Conservation (phyloP, 352 stramenopile genomes). For the Phytophthora chlamydospora region DNA sequence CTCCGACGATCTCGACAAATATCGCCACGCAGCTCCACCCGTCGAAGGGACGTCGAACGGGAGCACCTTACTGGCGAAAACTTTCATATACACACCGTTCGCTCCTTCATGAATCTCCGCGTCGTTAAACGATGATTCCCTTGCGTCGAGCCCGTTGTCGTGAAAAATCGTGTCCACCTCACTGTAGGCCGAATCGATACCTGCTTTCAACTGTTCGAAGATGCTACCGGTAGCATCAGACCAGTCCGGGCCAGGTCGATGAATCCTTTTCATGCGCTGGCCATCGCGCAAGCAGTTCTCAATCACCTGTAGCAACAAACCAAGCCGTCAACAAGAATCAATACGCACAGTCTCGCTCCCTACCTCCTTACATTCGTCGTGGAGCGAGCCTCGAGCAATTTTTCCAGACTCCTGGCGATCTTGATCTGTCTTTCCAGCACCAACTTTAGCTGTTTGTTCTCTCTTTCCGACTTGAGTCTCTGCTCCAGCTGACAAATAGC, state of each 20-base stretch:
- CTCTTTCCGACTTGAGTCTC: conserved; percentile 54
- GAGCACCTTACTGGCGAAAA: conserved; percentile 57
- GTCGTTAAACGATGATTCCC: conserved; percentile 43
- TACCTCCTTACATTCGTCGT: conserved; percentile 34
- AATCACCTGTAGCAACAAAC: conserved; percentile 27
- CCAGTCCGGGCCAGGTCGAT: conserved; percentile 27
- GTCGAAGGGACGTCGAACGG: conserved; percentile 51
- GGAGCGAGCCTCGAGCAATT: conserved; percentile 42
- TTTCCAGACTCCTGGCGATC: conserved; percentile 63
- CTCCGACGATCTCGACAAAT: conserved; percentile 52
- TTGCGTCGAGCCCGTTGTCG: conserved; percentile 38
- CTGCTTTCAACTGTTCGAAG: conserved; percentile 45
- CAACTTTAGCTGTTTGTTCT: conserved; percentile 64
- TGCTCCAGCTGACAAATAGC: conserved; percentile 50
- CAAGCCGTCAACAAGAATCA: conserved; percentile 5
- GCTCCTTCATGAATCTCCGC: conserved; percentile 46
- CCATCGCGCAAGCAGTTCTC: conserved; percentile 28
- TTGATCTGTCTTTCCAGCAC: conserved; percentile 73
- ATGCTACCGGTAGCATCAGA: conserved; percentile 30
- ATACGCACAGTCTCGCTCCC: neutral
- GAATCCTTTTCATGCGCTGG: conserved; percentile 33
- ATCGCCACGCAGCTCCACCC: conserved; percentile 48
- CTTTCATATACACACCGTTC: conserved; percentile 49
- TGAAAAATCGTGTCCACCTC: conserved; percentile 50
- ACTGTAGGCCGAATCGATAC: conserved; percentile 42